Conservation (phyloP, 2,329 filamentous ascomycete species). For the Sclerotinia trifoliorum region DNA sequence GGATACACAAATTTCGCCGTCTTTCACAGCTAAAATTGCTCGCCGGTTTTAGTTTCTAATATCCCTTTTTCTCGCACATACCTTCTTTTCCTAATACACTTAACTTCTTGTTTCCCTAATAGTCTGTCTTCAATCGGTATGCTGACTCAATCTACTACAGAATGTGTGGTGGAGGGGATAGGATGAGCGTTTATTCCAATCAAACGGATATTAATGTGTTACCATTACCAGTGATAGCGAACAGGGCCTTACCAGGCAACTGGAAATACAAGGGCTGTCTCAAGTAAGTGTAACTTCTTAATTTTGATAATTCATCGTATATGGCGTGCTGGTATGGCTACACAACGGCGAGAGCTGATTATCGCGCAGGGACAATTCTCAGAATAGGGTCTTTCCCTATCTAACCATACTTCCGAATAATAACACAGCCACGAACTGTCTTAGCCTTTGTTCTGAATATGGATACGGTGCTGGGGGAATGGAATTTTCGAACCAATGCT, state of each 20-base stretch:
- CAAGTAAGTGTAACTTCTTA: constrained; percentile 33
- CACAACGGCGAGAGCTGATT: constrained; percentile 8
- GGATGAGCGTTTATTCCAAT: constrained; percentile 34
- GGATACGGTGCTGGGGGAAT: constrained; percentile 36
- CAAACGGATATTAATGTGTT: constrained; percentile 25
- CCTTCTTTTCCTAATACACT: too few species aligned
- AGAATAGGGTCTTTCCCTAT: constrained; percentile 31
- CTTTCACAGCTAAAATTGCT: neutral
- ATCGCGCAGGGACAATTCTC: constrained; percentile 23
- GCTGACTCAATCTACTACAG: too few species aligned
- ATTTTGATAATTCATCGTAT: neutral
- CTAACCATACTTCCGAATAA: constrained; percentile 25
- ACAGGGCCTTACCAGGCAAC: constrained; percentile 27
- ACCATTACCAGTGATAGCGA: constrained; percentile 26
- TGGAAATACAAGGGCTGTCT: constrained; percentile 34
- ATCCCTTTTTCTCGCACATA: neutral
- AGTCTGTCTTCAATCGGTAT: neutral
- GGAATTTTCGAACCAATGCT: constrained; percentile 35
- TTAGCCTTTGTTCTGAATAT: constrained; percentile 32
- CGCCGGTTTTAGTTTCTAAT: neutral
- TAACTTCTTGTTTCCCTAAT: neutral
- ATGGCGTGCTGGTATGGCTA: constrained; percentile 8
- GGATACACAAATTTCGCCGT: neutral
- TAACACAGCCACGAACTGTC: constrained; percentile 31
- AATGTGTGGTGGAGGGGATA: constrained; percentile 39